A percentile compares a stretch with the other conserved stretches of the same genome.
Evolutionary conservation across 768 basidiomycete genomes (phyloP).

Genomic region (Leccinum imitatum): DNA sequence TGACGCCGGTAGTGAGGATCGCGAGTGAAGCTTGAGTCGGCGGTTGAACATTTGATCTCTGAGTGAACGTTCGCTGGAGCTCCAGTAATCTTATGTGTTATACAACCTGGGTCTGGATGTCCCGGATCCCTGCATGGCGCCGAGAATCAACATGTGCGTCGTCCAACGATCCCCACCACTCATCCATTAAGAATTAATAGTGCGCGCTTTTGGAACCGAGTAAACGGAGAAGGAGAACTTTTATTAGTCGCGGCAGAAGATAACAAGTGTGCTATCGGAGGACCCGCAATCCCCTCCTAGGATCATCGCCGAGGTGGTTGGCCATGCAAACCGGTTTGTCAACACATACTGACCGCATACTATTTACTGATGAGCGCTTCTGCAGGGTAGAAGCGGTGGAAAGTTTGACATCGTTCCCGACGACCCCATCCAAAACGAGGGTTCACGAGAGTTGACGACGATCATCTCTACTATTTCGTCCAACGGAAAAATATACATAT

Average conservation of each 20-base stretch:
- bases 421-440: slow-evolving; percentile 13
- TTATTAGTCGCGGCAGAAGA: slow-evolving; percentile 88
- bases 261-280: slow-evolving; percentile 65
- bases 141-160: no score
- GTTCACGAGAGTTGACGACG: slow-evolving; percentile 46
- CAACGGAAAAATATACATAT: slow-evolving; percentile 68
- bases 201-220: slow-evolving; percentile 67
- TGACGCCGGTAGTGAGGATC: no score
- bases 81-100: no score
- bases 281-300: slow-evolving; percentile 45
- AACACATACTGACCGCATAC: not conserved
- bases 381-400: slow-evolving; percentile 79
- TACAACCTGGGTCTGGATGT: no score
- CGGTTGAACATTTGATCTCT: no score
- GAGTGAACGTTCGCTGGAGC: no score
- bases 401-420: slow-evolving; percentile 57
- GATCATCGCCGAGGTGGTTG: slow-evolving; percentile 70
- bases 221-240: slow-evolving; percentile 58
- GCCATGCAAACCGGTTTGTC: slow-evolving; percentile 80
- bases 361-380: slow-evolving; percentile 2
- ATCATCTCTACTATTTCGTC: slow-evolving; percentile 76
- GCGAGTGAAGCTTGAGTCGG: no score
- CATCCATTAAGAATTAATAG: slow-evolving; percentile 87
- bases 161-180: slow-evolving; percentile 14
- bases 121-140: no score